phyloP scores from a whole-genome alignment of 1,284 basidiomycete species.

The Fomes fomentarius region DNA sequence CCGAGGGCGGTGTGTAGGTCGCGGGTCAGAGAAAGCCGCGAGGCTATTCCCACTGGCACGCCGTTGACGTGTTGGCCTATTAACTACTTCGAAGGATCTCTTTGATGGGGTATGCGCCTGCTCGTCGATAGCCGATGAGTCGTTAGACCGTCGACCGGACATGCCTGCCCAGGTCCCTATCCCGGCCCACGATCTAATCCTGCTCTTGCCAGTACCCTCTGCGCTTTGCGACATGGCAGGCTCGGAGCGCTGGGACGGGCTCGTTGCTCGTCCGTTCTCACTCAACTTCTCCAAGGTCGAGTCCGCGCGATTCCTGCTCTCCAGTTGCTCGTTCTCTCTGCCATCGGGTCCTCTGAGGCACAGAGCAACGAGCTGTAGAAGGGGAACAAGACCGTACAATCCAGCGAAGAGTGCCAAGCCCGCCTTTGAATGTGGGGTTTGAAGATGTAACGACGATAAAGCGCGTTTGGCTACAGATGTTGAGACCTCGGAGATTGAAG shows the following conservation, averaged over 20 bases:
- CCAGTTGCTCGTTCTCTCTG: conserved; percentile 9
- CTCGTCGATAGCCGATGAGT: conserved; percentile 27
- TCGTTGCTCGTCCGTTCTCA: conserved; percentile 30
- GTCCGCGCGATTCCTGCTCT: conserved; percentile 33
- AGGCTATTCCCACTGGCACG: conserved; percentile 51
- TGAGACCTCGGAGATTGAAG: conserved; percentile 43
- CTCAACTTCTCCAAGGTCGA: conserved; percentile 54
- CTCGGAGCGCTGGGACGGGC: conserved; percentile 25
- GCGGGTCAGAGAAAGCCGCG: conserved; percentile 42
- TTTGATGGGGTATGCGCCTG: conserved; percentile 34
- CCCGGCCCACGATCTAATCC: conserved; percentile 30
- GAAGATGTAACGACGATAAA: conserved; percentile 41
- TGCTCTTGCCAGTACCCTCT: conserved; percentile 13
- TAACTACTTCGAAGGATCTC: conserved; percentile 71
- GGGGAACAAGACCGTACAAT: conserved; percentile 58
- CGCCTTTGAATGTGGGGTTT: conserved; percentile 63
- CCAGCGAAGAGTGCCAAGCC: conserved; percentile 64
- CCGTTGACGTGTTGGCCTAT: conserved; percentile 57
- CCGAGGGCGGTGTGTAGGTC: conserved; percentile 45
- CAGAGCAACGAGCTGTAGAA: conserved; percentile 41
- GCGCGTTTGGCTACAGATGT: conserved; percentile 33
- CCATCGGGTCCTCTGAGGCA: conserved; percentile 27
- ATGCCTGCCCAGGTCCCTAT: conserved; percentile 28
- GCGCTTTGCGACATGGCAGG: conserved; percentile 10
- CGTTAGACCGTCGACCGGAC: conserved; percentile 31